Base-by-base conservation (phyloP, 2,329 filamentous ascomycete species). In the Sordariomycetes sp. region DNA sequence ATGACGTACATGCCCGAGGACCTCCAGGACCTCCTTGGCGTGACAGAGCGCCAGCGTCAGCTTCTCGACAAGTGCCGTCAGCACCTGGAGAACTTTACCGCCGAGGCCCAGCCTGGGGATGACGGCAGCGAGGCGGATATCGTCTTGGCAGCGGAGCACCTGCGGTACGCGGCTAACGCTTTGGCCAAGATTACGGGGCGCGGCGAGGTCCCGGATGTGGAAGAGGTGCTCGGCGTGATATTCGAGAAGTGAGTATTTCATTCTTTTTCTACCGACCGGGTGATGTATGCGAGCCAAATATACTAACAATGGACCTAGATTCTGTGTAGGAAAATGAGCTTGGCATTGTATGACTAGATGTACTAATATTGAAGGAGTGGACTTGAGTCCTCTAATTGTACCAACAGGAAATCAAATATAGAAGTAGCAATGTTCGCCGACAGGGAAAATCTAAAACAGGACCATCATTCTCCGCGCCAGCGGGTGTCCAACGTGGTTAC, bases 171-270 rank as follows among this genome's bases (percentile, higher is more conserved):
- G 14, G 91, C 90, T 1, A 82, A 86, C 57, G 86, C 84, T 62
- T 77, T 97, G n/a, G 88, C 90, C 1, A 83, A 85, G 59, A 96
- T 97, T 65, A 97, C 91, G 1, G 94, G 94, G 0, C 83, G 83
- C 58, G 92, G 91, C 1, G 89, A 91, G 65, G 82, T 81, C 48
- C 89, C 91, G 2, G 93, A 97, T 71, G 90, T 97, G 18, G 93
- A 99, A 69, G 94, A 97, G 68, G 90, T 99, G 8, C 74, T 99
- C 52, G 94, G 94, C 0, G 92, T 99, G 24, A 92, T 99, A 3
- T 99, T 99, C 74, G 93, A 97, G 71, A 97, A 96, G 89, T 96
- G 75, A 78, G 83, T 82, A 40, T 48, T 6, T 54, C 53, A 11
- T 22, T 34, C 3, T 25, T 2, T 3, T 40, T 16, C 24, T 25